Percentiles rank a stretch among this genome's conserved stretches.
Conservation (phyloP, 2,329 filamentous ascomycete genomes). For the Clarireedia homoeocarpa region DNA sequence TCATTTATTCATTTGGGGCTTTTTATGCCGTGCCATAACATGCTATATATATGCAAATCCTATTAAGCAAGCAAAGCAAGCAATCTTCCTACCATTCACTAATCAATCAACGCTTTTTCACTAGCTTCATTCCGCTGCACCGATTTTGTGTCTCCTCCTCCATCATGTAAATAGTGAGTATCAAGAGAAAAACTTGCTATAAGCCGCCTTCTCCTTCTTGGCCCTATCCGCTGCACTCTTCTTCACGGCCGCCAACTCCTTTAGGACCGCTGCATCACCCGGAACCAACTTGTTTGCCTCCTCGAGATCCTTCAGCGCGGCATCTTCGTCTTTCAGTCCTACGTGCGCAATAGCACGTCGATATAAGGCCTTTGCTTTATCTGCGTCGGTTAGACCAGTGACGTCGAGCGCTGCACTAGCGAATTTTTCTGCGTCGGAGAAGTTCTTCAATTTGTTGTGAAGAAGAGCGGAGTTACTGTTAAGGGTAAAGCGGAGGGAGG, state of each 20-base stretch:
- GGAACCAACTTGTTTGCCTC: conserved; percentile 70
- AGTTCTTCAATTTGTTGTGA: conserved; percentile 70
- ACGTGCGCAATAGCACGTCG: conserved; percentile 70
- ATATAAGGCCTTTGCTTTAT: conserved; percentile 85
- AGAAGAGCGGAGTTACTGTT: conserved; percentile 86
- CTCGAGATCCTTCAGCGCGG: conserved; percentile 65
- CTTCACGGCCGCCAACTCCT: conserved; percentile 73
- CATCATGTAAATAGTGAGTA: too few species aligned
- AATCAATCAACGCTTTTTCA: neutral
- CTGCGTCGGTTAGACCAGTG: conserved; percentile 57
- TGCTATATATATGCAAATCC: too few species aligned
- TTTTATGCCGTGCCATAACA: too few species aligned
- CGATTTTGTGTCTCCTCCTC: too few species aligned
- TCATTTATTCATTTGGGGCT: too few species aligned
- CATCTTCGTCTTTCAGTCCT: conserved; percentile 76
- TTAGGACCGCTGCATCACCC: conserved; percentile 63
- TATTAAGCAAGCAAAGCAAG: neutral
- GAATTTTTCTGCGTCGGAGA: conserved; percentile 59
- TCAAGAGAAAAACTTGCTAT: conserved; percentile 75
- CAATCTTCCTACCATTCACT: neutral
- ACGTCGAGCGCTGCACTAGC: conserved; percentile 69
- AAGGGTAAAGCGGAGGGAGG: conserved; percentile 71
- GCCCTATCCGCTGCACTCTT: conserved; percentile 62
- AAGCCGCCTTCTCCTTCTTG: conserved; percentile 86
- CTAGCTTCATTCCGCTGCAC: too few species aligned